phyloP scores from a whole-genome alignment of 331 rosid genomes.

The Rosa hybrid region DNA sequence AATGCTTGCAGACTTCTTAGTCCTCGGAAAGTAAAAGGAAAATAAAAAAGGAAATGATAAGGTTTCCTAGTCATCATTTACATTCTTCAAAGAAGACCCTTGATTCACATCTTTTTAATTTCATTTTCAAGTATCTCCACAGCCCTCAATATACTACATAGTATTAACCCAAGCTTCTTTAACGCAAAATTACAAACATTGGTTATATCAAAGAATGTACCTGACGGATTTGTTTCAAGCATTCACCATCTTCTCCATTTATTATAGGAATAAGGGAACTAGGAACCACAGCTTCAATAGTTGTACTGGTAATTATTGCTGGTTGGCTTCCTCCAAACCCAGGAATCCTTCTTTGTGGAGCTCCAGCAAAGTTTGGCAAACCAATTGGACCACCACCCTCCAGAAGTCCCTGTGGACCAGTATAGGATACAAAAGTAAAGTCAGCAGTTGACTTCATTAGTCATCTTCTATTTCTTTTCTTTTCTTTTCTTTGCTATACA shows the following conservation, averaged over 20 bases:
- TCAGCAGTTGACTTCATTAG: neutral
- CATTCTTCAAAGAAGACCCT: neutral
- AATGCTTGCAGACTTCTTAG: neutral
- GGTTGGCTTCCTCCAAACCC: conserved; percentile 67
- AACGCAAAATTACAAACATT: neutral
- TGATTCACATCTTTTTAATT: neutral
- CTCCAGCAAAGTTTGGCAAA: conserved; percentile 69
- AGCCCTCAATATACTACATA: neutral
- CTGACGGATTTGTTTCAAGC: conserved; percentile 93
- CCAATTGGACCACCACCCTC: conserved; percentile 80
- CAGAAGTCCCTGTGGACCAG: conserved; percentile 59
- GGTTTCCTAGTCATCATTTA: neutral
- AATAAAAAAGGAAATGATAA: neutral
- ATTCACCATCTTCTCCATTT: conserved; percentile 95
- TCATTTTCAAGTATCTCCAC: conserved; percentile 5
- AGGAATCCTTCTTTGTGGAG: conserved; percentile 66
- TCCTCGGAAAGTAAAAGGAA: neutral
- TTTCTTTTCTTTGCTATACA: neutral
- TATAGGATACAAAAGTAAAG: conserved; percentile 15
- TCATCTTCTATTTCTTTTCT: neutral
- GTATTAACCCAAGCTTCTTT: conserved; percentile 1
- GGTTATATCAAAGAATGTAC: conserved; percentile 32
- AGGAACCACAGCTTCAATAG: conserved; percentile 93
- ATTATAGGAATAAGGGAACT: conserved; percentile 68
- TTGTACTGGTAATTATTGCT: conserved; percentile 78